Conservation (phyloP, 176 grass and related monocot species). For the Aechmea fasciata region DNA sequence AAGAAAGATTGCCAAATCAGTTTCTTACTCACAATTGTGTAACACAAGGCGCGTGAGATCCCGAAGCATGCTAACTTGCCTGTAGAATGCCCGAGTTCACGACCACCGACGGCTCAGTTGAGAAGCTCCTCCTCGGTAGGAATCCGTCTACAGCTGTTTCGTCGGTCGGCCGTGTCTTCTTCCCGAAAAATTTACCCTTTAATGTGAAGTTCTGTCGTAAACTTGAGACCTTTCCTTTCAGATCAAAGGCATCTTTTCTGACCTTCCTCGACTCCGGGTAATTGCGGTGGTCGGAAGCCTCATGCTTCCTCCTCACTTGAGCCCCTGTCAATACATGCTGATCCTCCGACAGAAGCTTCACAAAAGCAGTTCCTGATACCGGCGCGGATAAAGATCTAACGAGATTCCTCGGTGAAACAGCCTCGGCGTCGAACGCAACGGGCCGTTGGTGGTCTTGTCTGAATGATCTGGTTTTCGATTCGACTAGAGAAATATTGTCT, state of each 20-base stretch:
- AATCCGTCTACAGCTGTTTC: slow-evolving; percentile 46
- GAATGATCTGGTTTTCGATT: slow-evolving; percentile 34
- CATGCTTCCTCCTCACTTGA: slow-evolving; percentile 44
- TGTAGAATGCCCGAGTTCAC: slow-evolving; percentile 56
- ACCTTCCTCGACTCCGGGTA: slow-evolving; percentile 39
- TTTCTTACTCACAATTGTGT: not conserved
- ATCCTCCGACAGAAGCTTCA: slow-evolving; percentile 77
- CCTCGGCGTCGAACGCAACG: slow-evolving; percentile 6
- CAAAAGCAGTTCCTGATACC: slow-evolving; percentile 63
- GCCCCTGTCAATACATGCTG: slow-evolving; percentile 30
- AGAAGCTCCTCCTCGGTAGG: slow-evolving; percentile 35
- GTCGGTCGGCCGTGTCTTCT: slow-evolving; percentile 49
- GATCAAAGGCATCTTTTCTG: slow-evolving; percentile 55
- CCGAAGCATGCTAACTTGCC: slow-evolving; percentile 26
- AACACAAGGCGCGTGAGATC: not conserved
- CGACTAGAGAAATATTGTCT: slow-evolving; percentile 36
- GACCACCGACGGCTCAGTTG: slow-evolving; percentile 58
- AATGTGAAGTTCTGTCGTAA: slow-evolving; percentile 65
- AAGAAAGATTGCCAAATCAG: slow-evolving; percentile 3
- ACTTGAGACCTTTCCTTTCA: slow-evolving; percentile 63
- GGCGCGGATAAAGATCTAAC: slow-evolving; percentile 87
- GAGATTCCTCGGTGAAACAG: slow-evolving; percentile 53
- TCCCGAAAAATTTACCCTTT: slow-evolving; percentile 66
- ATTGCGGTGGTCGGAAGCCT: slow-evolving; percentile 25
- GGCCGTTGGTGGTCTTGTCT: slow-evolving; percentile 27